Evolutionary conservation across 2,329 filamentous ascomycete species (phyloP), one percentile per base, ranked within the genome.

Genomic region (Aureobasidium sp.): DNA sequence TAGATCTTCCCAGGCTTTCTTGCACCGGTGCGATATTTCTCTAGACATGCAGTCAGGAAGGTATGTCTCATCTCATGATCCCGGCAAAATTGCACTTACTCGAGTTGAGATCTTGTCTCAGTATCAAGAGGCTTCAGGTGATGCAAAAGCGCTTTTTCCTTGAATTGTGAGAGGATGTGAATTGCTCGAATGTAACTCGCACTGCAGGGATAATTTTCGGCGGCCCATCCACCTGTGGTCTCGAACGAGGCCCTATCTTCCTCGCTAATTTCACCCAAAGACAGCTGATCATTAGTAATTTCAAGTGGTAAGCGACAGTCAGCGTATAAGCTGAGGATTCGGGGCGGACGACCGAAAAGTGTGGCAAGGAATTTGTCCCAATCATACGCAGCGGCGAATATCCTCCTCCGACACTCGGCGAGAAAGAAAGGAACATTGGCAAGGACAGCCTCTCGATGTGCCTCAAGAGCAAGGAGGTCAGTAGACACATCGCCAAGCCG

Each of bases 401-500:
- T 36, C 10, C 41, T 44, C 20, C 53, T 46, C 10, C 53, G 39
- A 37, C 61, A 64, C 24, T 68, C 64, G 17, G 66, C 64, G 26
- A 69, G 63, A 37, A 66, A 69, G 43, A 66, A 64, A 0, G 66
- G 67, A 1, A 63, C 56, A n/a, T 24, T 57, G 4, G 64, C 47
- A n/a, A 61, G 61, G n/a, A 48, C 55, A 1, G 62, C 46, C 34
- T 69, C 67, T 27, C 66, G 66, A 59, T 69, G 64, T 4, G 66
- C 55, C 26, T 64, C 67, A 13, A 65, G 44, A 5, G 63, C 89
- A 69, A 91, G 93, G 20, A 81, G 86, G 10, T 88, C 88, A 53
- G 89, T 84, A 43, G 84, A 83, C 24, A 92, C 74, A 68, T 91
- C 82, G 0, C 89, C 66, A 48, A 63, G 24, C 6, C 47, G 34